Percentiles rank a stretch among this genome's conserved stretches.
These are phyloP conservation scores for Rosa rugosa DNA, from an alignment of 306 rosid species.

Conservation along the genomic window DNA sequence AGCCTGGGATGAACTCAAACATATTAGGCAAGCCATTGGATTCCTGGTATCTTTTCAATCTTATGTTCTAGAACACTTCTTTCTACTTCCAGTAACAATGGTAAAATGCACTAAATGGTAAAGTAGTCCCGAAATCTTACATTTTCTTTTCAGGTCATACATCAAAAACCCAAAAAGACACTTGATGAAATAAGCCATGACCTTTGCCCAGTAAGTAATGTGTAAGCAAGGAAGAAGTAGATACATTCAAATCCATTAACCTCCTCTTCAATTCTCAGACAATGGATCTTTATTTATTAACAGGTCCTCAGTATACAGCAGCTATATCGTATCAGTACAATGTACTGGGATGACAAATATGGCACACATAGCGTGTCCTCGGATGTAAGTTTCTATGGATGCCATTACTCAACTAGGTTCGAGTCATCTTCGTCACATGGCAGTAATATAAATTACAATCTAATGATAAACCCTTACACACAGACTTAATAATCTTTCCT, in stretches of 20 bases:
- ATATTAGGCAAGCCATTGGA: constrained; percentile 99
- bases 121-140: constrained; percentile 14
- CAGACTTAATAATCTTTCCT: background rate
- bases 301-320: constrained; percentile 99
- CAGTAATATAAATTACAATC: background rate
- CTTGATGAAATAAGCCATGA: constrained; percentile 94
- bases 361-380: constrained; percentile 99
- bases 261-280: constrained; percentile 6
- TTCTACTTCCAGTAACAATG: background rate
- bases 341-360: constrained; percentile 99
- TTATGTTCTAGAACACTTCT: background rate
- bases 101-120: constrained; percentile 8
- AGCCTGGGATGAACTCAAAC: constrained; percentile 97
- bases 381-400: constrained; percentile 65
- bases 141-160: constrained; percentile 75
- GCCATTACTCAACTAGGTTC: constrained; percentile 39
- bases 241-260: background rate
- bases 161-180: constrained; percentile 95
- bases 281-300: constrained; percentile 41
- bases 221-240: constrained; percentile 36
- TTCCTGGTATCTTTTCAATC: constrained; percentile 55
- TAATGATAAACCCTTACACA: background rate
- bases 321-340: constrained; percentile 95
- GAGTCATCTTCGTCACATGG: constrained; percentile 25
- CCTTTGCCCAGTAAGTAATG: constrained; percentile 86